A percentile compares a stretch with the other conserved stretches of the same genome.
Evolutionary conservation across 2,329 filamentous ascomycete genomes (phyloP).

Genomic region (Calonectria pseudoreteaudii): DNA sequence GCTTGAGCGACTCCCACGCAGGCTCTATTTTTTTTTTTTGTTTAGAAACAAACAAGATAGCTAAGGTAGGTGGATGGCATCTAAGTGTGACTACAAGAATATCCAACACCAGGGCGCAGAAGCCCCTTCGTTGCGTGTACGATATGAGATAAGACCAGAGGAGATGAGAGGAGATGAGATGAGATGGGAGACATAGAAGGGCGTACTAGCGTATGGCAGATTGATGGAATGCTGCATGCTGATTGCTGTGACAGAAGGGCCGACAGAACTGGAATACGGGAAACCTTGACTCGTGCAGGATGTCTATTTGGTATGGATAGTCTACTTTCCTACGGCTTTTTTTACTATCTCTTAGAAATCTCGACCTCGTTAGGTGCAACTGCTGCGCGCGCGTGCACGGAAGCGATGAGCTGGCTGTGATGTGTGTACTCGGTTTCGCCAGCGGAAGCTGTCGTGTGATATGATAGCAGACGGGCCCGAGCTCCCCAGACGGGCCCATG

Average conservation of each 20-base stretch:
- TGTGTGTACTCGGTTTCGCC: not conserved
- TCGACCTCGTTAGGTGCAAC: slow-evolving; percentile 5
- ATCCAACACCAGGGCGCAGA: not conserved
- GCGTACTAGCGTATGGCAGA: not conserved
- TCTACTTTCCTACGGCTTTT: slow-evolving; percentile 4
- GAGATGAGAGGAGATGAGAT: not conserved
- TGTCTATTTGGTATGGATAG: not conserved
- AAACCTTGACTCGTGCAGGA: not conserved
- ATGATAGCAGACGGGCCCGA: not conserved
- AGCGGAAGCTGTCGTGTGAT: not conserved
- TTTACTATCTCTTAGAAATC: slow-evolving; percentile 16
- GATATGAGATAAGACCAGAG: not conserved
- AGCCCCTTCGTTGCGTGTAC: slow-evolving; percentile 9
- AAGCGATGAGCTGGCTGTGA: not conserved
- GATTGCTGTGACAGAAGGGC: slow-evolving; percentile 11
- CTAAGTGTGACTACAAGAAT: not conserved
- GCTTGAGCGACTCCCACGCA: slow-evolving; percentile 9
- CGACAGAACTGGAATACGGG: slow-evolving; percentile 22
- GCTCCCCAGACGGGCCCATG: not conserved
- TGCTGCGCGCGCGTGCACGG: not conserved
- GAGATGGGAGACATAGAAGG: not conserved
- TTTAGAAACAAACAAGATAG: slow-evolving; percentile 21
- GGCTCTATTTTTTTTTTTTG: too few relatives aligned
- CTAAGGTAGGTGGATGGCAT: slow-evolving; percentile 6
- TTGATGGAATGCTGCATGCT: slow-evolving; percentile 13